Conservation (phyloP, 176 grass and related monocot species). For the Oryza brachyantha region DNA sequence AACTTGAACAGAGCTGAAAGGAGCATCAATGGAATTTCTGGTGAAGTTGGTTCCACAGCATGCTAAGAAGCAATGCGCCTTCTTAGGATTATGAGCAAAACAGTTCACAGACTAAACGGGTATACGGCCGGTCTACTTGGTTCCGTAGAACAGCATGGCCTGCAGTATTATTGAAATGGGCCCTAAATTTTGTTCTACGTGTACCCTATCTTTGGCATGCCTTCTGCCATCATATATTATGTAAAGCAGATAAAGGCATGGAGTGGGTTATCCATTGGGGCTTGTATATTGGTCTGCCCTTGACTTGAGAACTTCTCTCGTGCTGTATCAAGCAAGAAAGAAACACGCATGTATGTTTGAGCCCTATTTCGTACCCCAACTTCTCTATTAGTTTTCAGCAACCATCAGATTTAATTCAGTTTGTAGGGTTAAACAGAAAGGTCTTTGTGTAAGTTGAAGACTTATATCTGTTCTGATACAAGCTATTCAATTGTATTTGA, state of each 20-base stretch:
- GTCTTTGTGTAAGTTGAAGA: background rate
- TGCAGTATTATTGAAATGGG: slow-evolving; percentile 22
- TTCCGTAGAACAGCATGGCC: slow-evolving; percentile 10
- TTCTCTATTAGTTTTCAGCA: background rate
- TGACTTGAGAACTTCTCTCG: background rate
- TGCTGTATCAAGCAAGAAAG: background rate
- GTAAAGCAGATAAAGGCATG: slow-evolving; percentile 27
- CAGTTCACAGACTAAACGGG: background rate
- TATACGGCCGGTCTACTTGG: background rate
- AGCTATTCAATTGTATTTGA: slow-evolving; percentile 20
- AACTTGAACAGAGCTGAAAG: slow-evolving; percentile 67
- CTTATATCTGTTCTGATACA: background rate
- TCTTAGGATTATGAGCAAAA: background rate
- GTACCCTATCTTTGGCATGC: background rate
- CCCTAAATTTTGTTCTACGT: slow-evolving; percentile 4
- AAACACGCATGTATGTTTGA: background rate
- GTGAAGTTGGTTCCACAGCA: slow-evolving; percentile 76
- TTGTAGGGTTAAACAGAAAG: background rate
- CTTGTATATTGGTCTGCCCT: slow-evolving; percentile 21
- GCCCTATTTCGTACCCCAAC: background rate
- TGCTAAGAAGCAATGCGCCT: slow-evolving; percentile 40
- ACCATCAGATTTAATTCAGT: background rate
- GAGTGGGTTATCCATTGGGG: background rate
- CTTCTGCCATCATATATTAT: slow-evolving; percentile 3
- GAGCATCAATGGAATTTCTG: slow-evolving; percentile 50